Evolutionary conservation across 441 rosid genomes (phyloP), one percentile per base, ranked within the genome.

Genomic region (Populus tomentosa): DNA sequence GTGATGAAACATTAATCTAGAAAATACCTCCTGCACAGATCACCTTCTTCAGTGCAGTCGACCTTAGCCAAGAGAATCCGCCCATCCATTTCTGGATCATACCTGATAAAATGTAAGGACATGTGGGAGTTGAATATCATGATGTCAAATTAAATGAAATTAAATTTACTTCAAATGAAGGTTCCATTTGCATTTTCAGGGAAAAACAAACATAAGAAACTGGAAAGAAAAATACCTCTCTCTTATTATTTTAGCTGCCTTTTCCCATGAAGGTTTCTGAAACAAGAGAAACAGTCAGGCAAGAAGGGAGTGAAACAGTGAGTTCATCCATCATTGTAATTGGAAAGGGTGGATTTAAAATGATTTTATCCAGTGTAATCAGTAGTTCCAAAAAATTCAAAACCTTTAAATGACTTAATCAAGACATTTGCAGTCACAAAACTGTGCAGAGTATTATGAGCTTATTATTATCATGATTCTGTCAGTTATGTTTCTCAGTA

Each of bases 211-310:
- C 14, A 69, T 75, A 71, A 70, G 33, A 56, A 46, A 18, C 53
- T 20, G 38, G 69, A 76, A n/a, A 16, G 50, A 20, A 62, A 35
- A 85, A 71, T 80, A 96, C 99, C 96, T 92, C 82, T 91, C 88
- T 81, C 88, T 87, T 69, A 96, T 83, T 79, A 88, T 90, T 80
- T 82, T 87, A 79, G 98, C 96, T 67, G 98, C 90, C 80, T 87
- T 97, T 85, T 97, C 98, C 99, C 99, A 97, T 9, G 97, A 88
- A 18, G 98, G 95, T 90, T 90, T 97, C 98, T 97, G 92, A 72
- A 82, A 86, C 63, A 80, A 82, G 75, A 53, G 69, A 76, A 65
- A 56, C 16, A 46, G 53, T 13, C 18, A 46, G 18, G 53, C 53
- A 46, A 46, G 53, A 46, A 46, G 16, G 46, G 53, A 46, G 74